phyloP scores from a whole-genome alignment of 1,139 yeast genomes.

The Diutina neorugosa region DNA sequence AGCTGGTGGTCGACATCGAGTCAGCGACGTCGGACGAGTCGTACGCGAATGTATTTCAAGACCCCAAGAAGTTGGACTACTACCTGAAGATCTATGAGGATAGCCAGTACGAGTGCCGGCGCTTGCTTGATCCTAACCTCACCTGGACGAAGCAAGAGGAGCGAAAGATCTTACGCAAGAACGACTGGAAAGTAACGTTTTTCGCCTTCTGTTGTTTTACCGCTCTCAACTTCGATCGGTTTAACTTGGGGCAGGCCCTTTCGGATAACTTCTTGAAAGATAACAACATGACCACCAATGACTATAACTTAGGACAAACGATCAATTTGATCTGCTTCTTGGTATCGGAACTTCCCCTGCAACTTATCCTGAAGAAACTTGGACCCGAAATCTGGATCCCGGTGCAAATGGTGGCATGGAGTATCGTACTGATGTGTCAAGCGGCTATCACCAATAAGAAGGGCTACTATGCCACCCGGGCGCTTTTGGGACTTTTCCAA shows the following conservation, averaged over 20 bases:
- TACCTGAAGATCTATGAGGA: slow-evolving; percentile 28
- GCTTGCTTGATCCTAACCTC: slow-evolving; percentile 31
- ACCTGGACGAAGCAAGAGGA: slow-evolving; percentile 36
- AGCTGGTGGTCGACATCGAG: not conserved
- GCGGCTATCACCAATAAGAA: slow-evolving; percentile 22
- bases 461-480: slow-evolving; percentile 30
- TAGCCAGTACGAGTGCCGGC: slow-evolving; percentile 31
- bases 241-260: slow-evolving; percentile 37
- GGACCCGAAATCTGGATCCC: slow-evolving; percentile 49
- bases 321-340: slow-evolving; percentile 32
- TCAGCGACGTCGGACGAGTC: not conserved
- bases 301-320: slow-evolving; percentile 38
- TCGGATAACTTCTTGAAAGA: slow-evolving; percentile 36
- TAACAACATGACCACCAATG: slow-evolving; percentile 28
- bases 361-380: slow-evolving; percentile 35
- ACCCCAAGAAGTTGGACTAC: slow-evolving; percentile 29
- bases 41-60: slow-evolving; percentile 8
- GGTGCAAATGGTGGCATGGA: slow-evolving; percentile 37
- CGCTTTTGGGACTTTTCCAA: slow-evolving; percentile 35
- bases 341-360: slow-evolving; percentile 44
- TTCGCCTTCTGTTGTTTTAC: slow-evolving; percentile 39
- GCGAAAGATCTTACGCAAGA: slow-evolving; percentile 22
- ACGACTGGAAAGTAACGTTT: slow-evolving; percentile 33
- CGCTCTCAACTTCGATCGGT: slow-evolving; percentile 40
- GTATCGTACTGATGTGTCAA: slow-evolving; percentile 36